Evolutionary conservation across 1,284 basidiomycete genomes (phyloP), one percentile per base, ranked within the genome.

Genomic region (Vanrija pseudolonga): DNA sequence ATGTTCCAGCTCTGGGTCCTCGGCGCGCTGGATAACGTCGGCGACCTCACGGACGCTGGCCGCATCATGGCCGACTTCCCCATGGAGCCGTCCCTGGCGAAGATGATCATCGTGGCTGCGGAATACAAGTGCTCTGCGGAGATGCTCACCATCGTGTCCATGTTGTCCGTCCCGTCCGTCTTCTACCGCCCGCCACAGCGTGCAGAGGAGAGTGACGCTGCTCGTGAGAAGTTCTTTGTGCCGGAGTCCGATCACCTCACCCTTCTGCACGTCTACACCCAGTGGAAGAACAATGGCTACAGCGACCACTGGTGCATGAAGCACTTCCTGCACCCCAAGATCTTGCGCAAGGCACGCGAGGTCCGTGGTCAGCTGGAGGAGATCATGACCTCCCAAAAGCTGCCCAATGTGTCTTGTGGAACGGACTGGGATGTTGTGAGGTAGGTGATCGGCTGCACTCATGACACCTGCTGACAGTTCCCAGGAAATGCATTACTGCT

Each of bases 1-100:
- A 98, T 98, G 94, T 98, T 98, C 74, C 94, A 98, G 75, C 85
- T 99, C 20, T 99, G 96, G 95, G 93, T 97, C 5, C 85, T 98
- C 15, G 93, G 93, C 38, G 96, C 96, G 3, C 82, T 99, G 9
- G 92, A 98, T 79, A 98, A 98, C 64, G 85, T 95, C 22, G 95
- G 96, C n/a, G 90, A 98, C 74, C 80, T 99, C 55, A 99, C 96
- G 3, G 82, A 86, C 0, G 82, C 87, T 47, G 96, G 96, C 1
- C 84, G 89, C 45, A 97, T 95, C 76, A 98, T 99, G 93, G 91
- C 90, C 38, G 93, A 98, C 69, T 98, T 98, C 77, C 94, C 93
- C 4, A 94, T 94, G 90, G 92, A 94, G 70, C 96, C 96, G 3
- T 92, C 89, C 6, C 88, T 98, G 81, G 91, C 92, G 24, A 98